These are phyloP conservation scores for Trametes meyenii DNA, from an alignment of 768 basidiomycete genomes.

Conservation along the genomic window DNA sequence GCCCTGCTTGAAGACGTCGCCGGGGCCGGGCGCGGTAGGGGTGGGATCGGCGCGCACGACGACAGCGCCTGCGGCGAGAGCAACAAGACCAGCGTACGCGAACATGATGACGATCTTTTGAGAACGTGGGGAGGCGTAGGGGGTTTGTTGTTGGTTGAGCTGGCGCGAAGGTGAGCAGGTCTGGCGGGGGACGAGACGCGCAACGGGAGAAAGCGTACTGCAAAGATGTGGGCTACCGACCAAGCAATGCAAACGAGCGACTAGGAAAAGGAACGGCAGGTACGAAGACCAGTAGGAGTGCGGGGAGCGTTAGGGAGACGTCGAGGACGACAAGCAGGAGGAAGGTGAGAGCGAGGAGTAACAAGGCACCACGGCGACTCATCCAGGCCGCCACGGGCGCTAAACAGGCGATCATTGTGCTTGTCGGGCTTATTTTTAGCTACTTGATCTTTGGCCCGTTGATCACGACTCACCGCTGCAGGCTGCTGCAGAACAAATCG, in stretches of 20 bases:
- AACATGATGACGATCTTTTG: slow-evolving; percentile 26
- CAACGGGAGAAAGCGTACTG: not conserved
- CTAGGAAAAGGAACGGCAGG: slow-evolving; percentile 13
- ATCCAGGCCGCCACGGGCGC: not conserved
- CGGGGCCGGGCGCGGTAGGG: slow-evolving; percentile 64
- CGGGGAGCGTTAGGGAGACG: slow-evolving; percentile 8
- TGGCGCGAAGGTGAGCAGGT: not conserved
- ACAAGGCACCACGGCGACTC: slow-evolving; percentile 7
- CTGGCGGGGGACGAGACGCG: not conserved
- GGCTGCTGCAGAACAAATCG: too few species aligned
- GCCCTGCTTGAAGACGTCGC: slow-evolving; percentile 59
- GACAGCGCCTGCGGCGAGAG: slow-evolving; percentile 35
- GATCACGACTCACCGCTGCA: too few species aligned
- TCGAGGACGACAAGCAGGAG: slow-evolving; percentile 17
- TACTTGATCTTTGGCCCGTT: too few species aligned
- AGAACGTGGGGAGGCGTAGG: not conserved
- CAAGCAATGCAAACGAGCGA: slow-evolving; percentile 20
- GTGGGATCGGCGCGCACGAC: slow-evolving; percentile 56
- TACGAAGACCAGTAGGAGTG: slow-evolving; percentile 1
- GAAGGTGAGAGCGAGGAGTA: slow-evolving; percentile 16
- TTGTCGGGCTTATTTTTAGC: too few species aligned
- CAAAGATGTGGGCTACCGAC: not conserved
- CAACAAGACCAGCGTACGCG: slow-evolving; percentile 25
- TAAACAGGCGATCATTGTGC: too few species aligned
- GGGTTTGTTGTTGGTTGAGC: slow-evolving; percentile 1